Evolutionary conservation across 805 yeast genomes (phyloP).

Genomic region (Kluyveromyces wickerhamii): DNA sequence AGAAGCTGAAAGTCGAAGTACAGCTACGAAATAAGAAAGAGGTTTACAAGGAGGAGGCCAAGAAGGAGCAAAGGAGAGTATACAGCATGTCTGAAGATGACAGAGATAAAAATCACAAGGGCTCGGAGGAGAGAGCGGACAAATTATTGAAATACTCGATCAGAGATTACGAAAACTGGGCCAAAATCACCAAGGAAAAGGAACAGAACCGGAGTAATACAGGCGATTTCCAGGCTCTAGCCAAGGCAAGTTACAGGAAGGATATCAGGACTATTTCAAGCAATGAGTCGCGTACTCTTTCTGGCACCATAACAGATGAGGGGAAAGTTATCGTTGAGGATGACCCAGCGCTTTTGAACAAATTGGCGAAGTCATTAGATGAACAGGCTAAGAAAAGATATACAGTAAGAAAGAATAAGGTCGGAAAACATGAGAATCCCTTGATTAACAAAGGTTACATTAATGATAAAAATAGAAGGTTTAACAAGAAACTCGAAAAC

Average conservation of each 20-base stretch:
- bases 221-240: constrained; percentile 15
- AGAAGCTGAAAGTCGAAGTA: constrained; percentile 13
- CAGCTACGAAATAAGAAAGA: constrained; percentile 19
- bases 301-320: constrained; percentile 7
- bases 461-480: constrained; percentile 27
- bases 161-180: constrained; percentile 23
- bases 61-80: constrained; percentile 8
- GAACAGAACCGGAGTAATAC: constrained; percentile 5
- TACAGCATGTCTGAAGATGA: constrained; percentile 18
- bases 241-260: constrained; percentile 25
- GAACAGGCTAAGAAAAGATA: constrained; percentile 16
- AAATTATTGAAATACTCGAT: constrained; percentile 18
- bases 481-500: constrained; percentile 23
- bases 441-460: constrained; percentile 15
- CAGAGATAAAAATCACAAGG: background rate
- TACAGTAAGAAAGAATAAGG: constrained; percentile 13
- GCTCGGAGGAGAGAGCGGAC: constrained; percentile 3
- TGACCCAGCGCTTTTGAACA: constrained; percentile 13
- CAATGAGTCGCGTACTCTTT: background rate
- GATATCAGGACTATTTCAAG: constrained; percentile 13
- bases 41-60: constrained; percentile 12
- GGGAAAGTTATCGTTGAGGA: constrained; percentile 16
- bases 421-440: constrained; percentile 8
- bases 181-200: constrained; percentile 8
- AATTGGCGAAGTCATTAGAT: constrained; percentile 17